phyloP scores from a whole-genome alignment of 176 grass and related monocot genomes.

The Calamus simplicifolius region DNA sequence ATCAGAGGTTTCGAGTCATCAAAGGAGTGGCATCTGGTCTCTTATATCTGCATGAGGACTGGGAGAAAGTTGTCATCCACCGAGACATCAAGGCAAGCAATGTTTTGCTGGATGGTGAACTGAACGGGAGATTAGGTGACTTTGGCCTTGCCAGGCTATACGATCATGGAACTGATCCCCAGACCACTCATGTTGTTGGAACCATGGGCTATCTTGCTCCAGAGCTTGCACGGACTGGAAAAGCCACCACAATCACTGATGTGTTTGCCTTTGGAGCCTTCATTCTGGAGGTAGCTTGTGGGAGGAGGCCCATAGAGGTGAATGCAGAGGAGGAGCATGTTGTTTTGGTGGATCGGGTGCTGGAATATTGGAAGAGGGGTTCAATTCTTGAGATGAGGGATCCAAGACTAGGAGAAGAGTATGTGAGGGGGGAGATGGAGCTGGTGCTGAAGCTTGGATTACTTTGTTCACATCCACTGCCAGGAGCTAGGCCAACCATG shows the following conservation, averaged over 20 bases:
- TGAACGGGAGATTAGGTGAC: constrained; percentile 39
- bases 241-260: constrained; percentile 37
- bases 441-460: constrained; percentile 32
- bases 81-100: constrained; percentile 65
- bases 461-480: constrained; percentile 37
- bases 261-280: constrained; percentile 49
- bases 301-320: constrained; percentile 23
- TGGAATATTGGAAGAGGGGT: constrained; percentile 26
- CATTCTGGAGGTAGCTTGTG: constrained; percentile 43
- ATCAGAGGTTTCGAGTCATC: constrained; percentile 3
- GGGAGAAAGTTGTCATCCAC: constrained; percentile 50
- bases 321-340: constrained; percentile 7
- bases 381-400: constrained; percentile 21
- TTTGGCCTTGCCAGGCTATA: constrained; percentile 61
- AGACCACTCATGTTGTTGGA: constrained; percentile 42
- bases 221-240: constrained; percentile 31
- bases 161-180: constrained; percentile 34
- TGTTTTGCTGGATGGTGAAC: constrained; percentile 39
- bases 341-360: constrained; percentile 23
- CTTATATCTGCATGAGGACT: constrained; percentile 55
- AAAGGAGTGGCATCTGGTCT: constrained; percentile 35
- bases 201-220: constrained; percentile 57
- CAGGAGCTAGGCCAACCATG: constrained; percentile 31
- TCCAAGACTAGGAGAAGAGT: constrained; percentile 15
- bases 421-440: constrained; percentile 15